Evolutionary conservation across 2,329 filamentous ascomycete species (phyloP), one percentile per base, ranked within the genome.

Genomic region (Colletotrichum lentis): DNA sequence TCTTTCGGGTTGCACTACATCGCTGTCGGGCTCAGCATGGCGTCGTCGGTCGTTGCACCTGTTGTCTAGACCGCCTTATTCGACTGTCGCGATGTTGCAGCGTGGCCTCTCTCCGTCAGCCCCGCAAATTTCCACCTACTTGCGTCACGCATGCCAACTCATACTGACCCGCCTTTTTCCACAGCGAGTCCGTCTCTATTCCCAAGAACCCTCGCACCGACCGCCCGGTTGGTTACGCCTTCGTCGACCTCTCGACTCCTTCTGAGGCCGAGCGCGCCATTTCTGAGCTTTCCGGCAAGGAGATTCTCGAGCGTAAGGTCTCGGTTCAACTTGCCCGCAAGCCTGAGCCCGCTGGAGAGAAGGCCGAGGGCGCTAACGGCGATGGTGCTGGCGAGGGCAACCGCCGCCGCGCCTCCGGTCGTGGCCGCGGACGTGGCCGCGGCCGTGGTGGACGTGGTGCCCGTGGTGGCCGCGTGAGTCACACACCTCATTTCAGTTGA

Each of bases 201-300:
- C 96, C 96, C 74, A 97, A 96, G 88, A 98, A 99, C 87, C 96
- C 96, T 79, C 95, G 96, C 82, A 99, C 95, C 83, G 95, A 94
- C 83, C 95, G 96, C 80, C 95, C 96, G 73, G 96, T 99, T 80
- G 96, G 96, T 79, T 99, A 98, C 82, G 96, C 96, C 79, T 99
- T 99, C 80, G 96, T 99, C 80, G 96, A 98, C 79, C 91, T 99
- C 73, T 96, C 93, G 71, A 97, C 95, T 72, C 93, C 96, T 69
- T 89, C 89, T 73, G 96, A 98, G 86, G 96, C 96, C 72, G 93
- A 97, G 84, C 93, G 94, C 81, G 96, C 96, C 78, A 98, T 99
- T 76, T 86, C 88, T 76, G 93, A 97, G 84, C 91, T 99, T 73
- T 97, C 96, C 76, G 95, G 95, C 82, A 94, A 97, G 86, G 94